These are phyloP conservation scores for Plasmodium reichenowi DNA, from an alignment of 169 alveolate genomes.

Conservation along the genomic window DNA sequence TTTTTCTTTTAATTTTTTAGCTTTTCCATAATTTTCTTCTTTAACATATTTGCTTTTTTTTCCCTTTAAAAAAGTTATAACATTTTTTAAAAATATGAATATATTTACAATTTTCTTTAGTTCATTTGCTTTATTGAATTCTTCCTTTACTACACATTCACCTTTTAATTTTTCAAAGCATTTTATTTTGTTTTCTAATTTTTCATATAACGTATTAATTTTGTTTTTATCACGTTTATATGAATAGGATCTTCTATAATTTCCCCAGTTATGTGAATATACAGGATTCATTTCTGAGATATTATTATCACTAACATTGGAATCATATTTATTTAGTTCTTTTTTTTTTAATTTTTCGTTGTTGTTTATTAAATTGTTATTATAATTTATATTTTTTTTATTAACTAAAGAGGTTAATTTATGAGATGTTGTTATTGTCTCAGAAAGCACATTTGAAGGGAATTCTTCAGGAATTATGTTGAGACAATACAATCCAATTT, in stretches of 20 bases:
- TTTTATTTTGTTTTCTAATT: slow-evolving; percentile 68
- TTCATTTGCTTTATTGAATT: slow-evolving; percentile 54
- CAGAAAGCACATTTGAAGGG: slow-evolving; percentile 24
- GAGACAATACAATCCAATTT: slow-evolving; percentile 63
- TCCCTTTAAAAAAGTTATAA: slow-evolving; percentile 57
- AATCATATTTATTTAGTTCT: slow-evolving; percentile 17
- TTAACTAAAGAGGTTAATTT: slow-evolving; percentile 39
- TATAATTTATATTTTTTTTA: slow-evolving; percentile 25
- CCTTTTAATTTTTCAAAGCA: slow-evolving; percentile 74
- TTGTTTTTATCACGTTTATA: slow-evolving; percentile 30
- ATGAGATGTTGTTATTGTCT: slow-evolving; percentile 29
- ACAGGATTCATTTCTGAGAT: slow-evolving; percentile 7
- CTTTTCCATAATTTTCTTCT: slow-evolving; percentile 75
- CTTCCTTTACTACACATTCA: slow-evolving; percentile 74
- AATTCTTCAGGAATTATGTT: slow-evolving; percentile 74
- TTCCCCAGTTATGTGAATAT: slow-evolving; percentile 9
- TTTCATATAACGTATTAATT: slow-evolving; percentile 44
- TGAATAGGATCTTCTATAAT: slow-evolving; percentile 32
- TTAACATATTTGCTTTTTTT: slow-evolving; percentile 69
- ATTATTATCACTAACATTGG: slow-evolving; percentile 15
- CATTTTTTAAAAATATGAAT: slow-evolving; percentile 66
- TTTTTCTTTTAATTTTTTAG: slow-evolving; percentile 73
- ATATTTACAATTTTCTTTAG: slow-evolving; percentile 69
- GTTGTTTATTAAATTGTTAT: slow-evolving; percentile 28
- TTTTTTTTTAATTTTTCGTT: slow-evolving; percentile 30